Conservation (phyloP, 257 asterid species). For the Solanum chiquidenum region DNA sequence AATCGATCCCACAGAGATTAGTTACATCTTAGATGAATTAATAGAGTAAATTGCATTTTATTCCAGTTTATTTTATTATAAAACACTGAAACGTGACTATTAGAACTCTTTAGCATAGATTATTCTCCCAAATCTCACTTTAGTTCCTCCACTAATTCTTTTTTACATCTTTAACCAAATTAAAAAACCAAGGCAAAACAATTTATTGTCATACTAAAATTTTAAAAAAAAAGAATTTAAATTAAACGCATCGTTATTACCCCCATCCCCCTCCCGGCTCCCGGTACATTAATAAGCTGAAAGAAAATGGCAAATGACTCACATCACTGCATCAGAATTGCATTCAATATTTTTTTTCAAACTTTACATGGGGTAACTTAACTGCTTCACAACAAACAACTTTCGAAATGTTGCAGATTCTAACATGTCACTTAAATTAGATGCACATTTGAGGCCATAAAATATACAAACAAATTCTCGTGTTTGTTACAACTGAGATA, state of each 20-base stretch:
- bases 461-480: neutral
- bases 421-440: neutral
- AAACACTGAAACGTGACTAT: neutral
- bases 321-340: neutral
- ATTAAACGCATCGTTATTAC: neutral
- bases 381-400: neutral
- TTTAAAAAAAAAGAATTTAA: neutral
- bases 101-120: neutral
- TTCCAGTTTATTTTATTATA: too few species aligned
- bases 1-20: too few species aligned
- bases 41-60: neutral
- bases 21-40: neutral
- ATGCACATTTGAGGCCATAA: neutral
- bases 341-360: neutral
- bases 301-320: neutral
- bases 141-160: neutral
- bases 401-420: neutral
- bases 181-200: neutral
- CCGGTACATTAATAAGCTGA: neutral
- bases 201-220: neutral
- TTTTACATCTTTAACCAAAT: neutral
- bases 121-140: neutral
- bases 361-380: neutral
- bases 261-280: neutral
- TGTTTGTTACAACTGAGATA: neutral